Evolutionary conservation across 2,329 filamentous ascomycete species (phyloP), one percentile per base, ranked within the genome.

Genomic region (Fusarium vanettenii): DNA sequence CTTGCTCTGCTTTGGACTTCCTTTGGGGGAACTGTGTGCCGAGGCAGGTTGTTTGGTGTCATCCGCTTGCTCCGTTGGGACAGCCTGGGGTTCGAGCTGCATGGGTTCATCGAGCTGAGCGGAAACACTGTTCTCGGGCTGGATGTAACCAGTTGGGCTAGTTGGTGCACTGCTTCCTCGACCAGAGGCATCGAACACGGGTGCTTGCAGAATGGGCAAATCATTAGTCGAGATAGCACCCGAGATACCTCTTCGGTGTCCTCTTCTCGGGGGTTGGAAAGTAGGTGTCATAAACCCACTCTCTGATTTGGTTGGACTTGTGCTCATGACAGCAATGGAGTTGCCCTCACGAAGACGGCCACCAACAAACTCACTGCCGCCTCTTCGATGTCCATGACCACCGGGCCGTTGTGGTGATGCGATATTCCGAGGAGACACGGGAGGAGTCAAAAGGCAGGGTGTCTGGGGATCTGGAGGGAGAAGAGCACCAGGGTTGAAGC

Each of bases 351-450:
- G 86, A 75, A 89, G 84, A 76, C 92, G 93, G 9, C 93, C 94
- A 41, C 94, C 94, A 56, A 97, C 93, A 79, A 97, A 95, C 81
- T 98, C 95, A 81, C 95, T 98, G 31, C 92, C 93, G 64, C 93
- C 93, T 78, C 95, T 90, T 78, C 92, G 89, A 81, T 98, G 95
- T 33, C 93, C 92, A 80, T 95, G 93, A 25, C 92, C 91, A 35
- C 85, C 84, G 27, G 89, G 85, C 70, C 90, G 87, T 22, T 88
- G 86, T 20, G 91, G 87, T 8, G 89, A 88, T n/a, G 91, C 89
- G 20, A 85, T 81, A 2, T 85, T 80, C 41, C 84, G 83, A 14
- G 90, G 88, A n/a, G 89, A 89, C 18, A 88, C 82, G 0, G 89
- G 87, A 16, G 90, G 89, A 61, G 87, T 89, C 25, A 90, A 79